phyloP scores from a whole-genome alignment of 169 alveolate genomes.

The Plasmodium vinckei region DNA sequence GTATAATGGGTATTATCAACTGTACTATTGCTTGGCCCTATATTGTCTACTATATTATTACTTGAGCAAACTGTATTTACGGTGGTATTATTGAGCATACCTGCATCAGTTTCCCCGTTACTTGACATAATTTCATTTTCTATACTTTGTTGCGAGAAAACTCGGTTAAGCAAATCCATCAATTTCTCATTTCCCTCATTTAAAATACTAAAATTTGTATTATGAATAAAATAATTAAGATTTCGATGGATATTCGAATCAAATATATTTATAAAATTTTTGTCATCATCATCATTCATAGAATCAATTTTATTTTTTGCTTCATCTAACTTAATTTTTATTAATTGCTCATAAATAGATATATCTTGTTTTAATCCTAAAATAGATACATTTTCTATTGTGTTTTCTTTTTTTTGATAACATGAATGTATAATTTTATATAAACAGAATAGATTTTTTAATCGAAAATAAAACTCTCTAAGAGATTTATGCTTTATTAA shows the following conservation, averaged over 20 bases:
- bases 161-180: conserved; percentile 7
- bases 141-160: background rate
- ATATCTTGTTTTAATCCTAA: conserved; percentile 66
- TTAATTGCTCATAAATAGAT: conserved; percentile 53
- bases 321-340: conserved; percentile 48
- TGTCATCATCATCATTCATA: conserved; percentile 14
- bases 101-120: too few species aligned
- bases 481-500: conserved; percentile 6
- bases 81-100: too few species aligned
- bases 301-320: conserved; percentile 15
- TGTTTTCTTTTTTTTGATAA: conserved; percentile 30
- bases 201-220: background rate
- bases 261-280: conserved; percentile 10
- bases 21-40: too few species aligned
- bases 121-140: too few species aligned
- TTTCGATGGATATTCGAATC: conserved; percentile 28
- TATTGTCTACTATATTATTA: too few species aligned
- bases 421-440: conserved; percentile 40
- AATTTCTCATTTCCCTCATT: background rate
- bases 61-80: too few species aligned
- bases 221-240: conserved; percentile 26
- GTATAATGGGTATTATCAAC: too few species aligned
- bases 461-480: conserved; percentile 9
- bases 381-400: conserved; percentile 10
- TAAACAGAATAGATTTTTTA: conserved; percentile 25